Evolutionary conservation across 805 yeast genomes (phyloP), one percentile per base, ranked within the genome.

Genomic region (Metschnikowia arizonensis): DNA sequence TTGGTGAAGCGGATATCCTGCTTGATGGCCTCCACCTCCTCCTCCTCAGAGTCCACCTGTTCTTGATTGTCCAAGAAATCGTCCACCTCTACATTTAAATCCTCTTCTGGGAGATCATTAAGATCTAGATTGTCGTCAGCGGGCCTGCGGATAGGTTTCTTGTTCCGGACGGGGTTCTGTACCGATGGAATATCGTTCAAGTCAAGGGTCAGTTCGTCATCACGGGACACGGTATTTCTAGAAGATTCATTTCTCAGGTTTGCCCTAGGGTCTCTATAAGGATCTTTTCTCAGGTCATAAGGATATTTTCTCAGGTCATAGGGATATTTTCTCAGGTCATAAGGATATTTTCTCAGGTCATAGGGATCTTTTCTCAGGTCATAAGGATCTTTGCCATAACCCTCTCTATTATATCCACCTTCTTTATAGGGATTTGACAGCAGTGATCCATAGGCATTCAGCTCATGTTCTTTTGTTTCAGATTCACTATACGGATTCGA

Each of bases 1-100:
- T 91, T 90, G 30, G 87, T 82, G 57, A 85, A 88, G 46, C 87
- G 73, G 49, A 86, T 83, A 53, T 90, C 88, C 49, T 85, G 84
- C 61, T 86, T 88, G 52, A 91, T 80, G 36, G 81, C 86, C 60
- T 88, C 95, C 14, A 91, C 87, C 53, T 88, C 97, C 61, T 86
- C 95, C 52, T 90, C 97, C 50, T 88, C 90, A 47, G 73, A 65
- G 46, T 70, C 81, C 54, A 59, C 68, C 46, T 68, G 62, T 40
- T 69, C 66, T 31, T 70, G 67, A 37, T n/a, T 24, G 14, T 66
- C 65, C 24, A 67, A 53, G 25, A 59, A 56, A 19, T 66, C 69
- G 38, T 65, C 72, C 26, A 65, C 46, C 14, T 64, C 67, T 18
- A 69, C 64, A 49, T 72, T 72, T 50, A 71, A 60, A 40, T 69